Evolutionary conservation across 202 grass and related monocot genomes (phyloP).

Genomic region (Zoysia matrella): DNA sequence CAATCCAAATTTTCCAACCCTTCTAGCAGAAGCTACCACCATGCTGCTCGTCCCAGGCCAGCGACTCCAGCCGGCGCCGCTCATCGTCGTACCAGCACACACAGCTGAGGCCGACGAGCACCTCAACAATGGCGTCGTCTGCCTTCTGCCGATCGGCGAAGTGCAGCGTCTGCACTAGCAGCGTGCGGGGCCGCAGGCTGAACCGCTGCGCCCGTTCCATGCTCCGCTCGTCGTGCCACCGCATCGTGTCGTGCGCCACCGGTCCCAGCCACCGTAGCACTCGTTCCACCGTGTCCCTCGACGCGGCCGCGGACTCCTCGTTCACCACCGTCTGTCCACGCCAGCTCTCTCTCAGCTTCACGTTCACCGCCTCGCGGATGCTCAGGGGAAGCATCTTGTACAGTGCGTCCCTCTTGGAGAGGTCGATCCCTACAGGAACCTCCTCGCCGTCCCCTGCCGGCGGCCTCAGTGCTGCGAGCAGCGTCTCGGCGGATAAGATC

Average conservation of each 20-base stretch:
- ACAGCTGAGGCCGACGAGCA: no score
- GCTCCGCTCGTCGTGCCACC: constrained; percentile 23
- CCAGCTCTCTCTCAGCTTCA: constrained; percentile 65
- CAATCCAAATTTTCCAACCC: constrained; percentile 12
- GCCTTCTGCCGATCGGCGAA: no score
- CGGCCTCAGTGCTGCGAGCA: constrained; percentile 44
- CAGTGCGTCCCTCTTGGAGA: constrained; percentile 50
- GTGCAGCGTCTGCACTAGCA: constrained; percentile 65
- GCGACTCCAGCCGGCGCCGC: no score
- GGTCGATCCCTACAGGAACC: constrained; percentile 37
- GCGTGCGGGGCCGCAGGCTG: constrained; percentile 49
- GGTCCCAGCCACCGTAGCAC: constrained; percentile 72
- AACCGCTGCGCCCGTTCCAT: constrained; percentile 83
- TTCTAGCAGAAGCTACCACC: constrained; percentile 25
- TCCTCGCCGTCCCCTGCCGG: constrained; percentile 29
- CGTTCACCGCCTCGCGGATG: constrained; percentile 61
- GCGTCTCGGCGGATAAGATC: constrained; percentile 53
- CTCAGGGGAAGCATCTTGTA: constrained; percentile 43
- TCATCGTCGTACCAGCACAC: no score
- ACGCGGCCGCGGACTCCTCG: constrained; percentile 45
- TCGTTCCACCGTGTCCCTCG: constrained; percentile 47
- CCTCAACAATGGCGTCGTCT: no score
- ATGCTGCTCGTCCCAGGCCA: constrained; percentile 40
- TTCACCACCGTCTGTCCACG: constrained; percentile 40
- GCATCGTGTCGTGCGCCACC: constrained; percentile 61